These are phyloP conservation scores for Cenchrus fungigraminus DNA, from an alignment of 176 grass and related monocot species.

Conservation along the genomic window DNA sequence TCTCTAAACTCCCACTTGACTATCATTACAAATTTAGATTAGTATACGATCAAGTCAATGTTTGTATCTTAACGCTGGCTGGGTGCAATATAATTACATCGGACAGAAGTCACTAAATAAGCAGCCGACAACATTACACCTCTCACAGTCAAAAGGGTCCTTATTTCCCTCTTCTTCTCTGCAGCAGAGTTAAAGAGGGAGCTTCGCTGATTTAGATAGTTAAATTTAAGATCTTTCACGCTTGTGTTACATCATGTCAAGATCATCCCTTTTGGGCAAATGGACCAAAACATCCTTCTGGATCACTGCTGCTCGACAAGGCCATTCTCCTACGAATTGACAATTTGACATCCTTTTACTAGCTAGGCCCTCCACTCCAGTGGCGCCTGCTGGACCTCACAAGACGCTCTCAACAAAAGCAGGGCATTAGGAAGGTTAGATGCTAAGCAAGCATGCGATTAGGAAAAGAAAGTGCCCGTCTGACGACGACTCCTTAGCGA, in stretches of 20 bases:
- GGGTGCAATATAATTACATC: neutral
- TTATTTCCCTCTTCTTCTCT: neutral
- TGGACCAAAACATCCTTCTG: neutral
- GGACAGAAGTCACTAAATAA: neutral
- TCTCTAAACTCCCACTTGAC: neutral
- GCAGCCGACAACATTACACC: neutral
- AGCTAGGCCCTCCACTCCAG: conserved; percentile 18
- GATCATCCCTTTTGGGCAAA: neutral
- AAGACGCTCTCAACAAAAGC: conserved; percentile 34
- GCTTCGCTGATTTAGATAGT: neutral
- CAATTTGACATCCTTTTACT: conserved; percentile 35
- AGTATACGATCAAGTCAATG: neutral
- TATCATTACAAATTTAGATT: neutral
- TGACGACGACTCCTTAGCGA: conserved; percentile 58
- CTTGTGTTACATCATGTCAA: neutral
- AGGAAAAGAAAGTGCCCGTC: conserved; percentile 36
- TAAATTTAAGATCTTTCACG: neutral
- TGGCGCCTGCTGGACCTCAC: conserved; percentile 37
- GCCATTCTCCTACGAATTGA: conserved; percentile 3
- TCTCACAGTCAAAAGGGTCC: neutral
- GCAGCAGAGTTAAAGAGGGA: neutral
- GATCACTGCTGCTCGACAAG: neutral
- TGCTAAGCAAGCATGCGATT: conserved; percentile 55
- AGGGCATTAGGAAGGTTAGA: conserved; percentile 49
- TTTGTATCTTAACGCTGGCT: neutral